A percentile compares a stretch with the other conserved stretches of the same genome.
Conservation (phyloP, 768 basidiomycete genomes). For the Hygrocybe punicea region DNA sequence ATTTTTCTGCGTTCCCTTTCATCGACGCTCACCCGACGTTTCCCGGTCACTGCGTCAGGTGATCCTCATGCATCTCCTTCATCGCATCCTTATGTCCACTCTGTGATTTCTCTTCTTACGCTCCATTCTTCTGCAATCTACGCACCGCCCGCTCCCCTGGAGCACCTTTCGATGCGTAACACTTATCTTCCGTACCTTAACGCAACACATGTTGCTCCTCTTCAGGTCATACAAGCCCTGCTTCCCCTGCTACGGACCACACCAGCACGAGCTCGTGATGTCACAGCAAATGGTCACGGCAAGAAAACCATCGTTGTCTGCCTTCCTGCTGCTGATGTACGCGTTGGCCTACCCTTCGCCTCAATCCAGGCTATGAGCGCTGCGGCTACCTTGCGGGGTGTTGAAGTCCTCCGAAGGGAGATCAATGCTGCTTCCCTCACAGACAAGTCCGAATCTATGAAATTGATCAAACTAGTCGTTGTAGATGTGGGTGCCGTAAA, state of each 20-base stretch:
- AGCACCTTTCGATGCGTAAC: slow-evolving; percentile 60
- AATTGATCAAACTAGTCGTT: slow-evolving; percentile 64
- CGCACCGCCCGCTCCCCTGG: slow-evolving; percentile 55
- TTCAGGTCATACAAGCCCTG: slow-evolving; percentile 72
- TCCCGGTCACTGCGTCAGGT: slow-evolving; percentile 73
- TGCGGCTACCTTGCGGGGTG: slow-evolving; percentile 64
- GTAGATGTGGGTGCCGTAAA: slow-evolving; percentile 70
- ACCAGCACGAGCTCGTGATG: slow-evolving; percentile 50
- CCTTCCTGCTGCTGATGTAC: slow-evolving; percentile 67
- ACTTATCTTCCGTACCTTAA: slow-evolving; percentile 69
- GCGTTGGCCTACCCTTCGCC: slow-evolving; percentile 69
- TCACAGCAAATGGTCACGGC: slow-evolving; percentile 27
- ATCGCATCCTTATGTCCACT: slow-evolving; percentile 68
- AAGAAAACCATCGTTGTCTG: slow-evolving; percentile 68
- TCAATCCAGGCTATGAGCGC: slow-evolving; percentile 73
- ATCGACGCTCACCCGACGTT: slow-evolving; percentile 75
- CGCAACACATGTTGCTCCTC: slow-evolving; percentile 72
- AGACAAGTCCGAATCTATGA: slow-evolving; percentile 55
- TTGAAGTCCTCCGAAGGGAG: slow-evolving; percentile 74
- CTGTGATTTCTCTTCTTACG: slow-evolving; percentile 72
- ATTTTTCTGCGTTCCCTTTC: slow-evolving; percentile 78
- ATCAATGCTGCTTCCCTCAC: slow-evolving; percentile 54
- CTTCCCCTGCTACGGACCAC: slow-evolving; percentile 72
- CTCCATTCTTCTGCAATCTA: slow-evolving; percentile 41
- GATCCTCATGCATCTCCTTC: slow-evolving; percentile 74